These are phyloP conservation scores for Phaeolepiota aurea DNA, from an alignment of 768 basidiomycete genomes.

Conservation along the genomic window DNA sequence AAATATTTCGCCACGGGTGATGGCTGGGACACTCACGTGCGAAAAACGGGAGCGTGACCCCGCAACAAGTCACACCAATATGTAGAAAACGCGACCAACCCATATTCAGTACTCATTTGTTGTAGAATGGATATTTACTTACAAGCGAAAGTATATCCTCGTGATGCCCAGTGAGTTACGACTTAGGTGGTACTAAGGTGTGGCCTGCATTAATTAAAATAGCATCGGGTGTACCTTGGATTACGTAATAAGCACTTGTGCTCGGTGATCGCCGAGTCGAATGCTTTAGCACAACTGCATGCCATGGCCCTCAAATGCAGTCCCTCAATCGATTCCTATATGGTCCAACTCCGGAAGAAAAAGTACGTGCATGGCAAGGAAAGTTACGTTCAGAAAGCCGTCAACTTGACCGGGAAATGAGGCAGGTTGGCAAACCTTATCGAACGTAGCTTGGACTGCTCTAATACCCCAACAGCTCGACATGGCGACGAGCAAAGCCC, in stretches of 20 bases:
- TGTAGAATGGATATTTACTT: no score
- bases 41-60: not conserved
- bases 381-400: constrained; percentile 80
- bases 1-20: not conserved
- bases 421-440: constrained; percentile 53
- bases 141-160: no score
- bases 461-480: constrained; percentile 68
- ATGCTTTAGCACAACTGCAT: not conserved
- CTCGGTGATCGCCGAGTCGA: not conserved
- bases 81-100: no score
- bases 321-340: constrained; percentile 89
- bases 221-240: not conserved
- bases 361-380: constrained; percentile 83
- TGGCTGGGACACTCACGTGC: not conserved
- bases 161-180: no score
- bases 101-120: no score
- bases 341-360: constrained; percentile 94
- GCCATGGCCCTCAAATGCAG: constrained; percentile 49
- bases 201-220: not conserved
- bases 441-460: not conserved
- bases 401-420: constrained; percentile 87
- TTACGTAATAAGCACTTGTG: not conserved
- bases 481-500: constrained; percentile 70
- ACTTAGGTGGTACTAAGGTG: no score
- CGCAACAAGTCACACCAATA: not conserved